A percentile compares a stretch with the other conserved stretches of the same genome.
Evolutionary conservation across 1,284 basidiomycete genomes (phyloP).

Genomic region (Ganoderma sp.): DNA sequence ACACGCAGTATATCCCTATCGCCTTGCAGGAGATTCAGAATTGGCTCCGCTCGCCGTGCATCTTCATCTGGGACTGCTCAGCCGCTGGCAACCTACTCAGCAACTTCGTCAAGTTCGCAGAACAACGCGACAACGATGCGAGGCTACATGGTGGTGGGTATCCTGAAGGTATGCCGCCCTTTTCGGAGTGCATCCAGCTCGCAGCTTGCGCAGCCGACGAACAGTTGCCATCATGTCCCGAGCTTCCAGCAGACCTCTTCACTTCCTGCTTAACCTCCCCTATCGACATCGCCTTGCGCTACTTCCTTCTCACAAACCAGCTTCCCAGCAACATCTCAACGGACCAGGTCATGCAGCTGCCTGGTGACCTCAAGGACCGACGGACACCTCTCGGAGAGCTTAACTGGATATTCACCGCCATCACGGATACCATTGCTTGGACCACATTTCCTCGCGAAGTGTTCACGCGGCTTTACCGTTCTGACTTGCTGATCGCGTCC

Average conservation of each 20-base stretch:
- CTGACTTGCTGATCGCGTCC: constrained; percentile 95
- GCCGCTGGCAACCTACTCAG: constrained; percentile 92
- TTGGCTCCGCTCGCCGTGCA: constrained; percentile 93
- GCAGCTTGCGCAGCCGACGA: constrained; percentile 95
- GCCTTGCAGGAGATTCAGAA: constrained; percentile 91
- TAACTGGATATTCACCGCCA: constrained; percentile 99
- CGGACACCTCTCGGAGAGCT: constrained; percentile 96
- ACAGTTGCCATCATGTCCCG: constrained; percentile 92
- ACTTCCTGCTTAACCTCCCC: constrained; percentile 98
- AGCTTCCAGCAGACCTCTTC: constrained; percentile 96
- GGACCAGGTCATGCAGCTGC: constrained; percentile 95
- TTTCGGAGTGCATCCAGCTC: constrained; percentile 92
- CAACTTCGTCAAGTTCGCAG: constrained; percentile 90
- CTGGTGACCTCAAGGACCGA: constrained; percentile 95
- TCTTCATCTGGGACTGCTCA: constrained; percentile 99
- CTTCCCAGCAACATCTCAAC: constrained; percentile 78
- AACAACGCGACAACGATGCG: constrained; percentile 84
- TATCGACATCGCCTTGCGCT: constrained; percentile 96
- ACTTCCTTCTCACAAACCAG: constrained; percentile 92
- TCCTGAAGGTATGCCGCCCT: constrained; percentile 69
- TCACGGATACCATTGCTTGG: constrained; percentile 99
- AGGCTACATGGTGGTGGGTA: constrained; percentile 64
- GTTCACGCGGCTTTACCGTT: constrained; percentile 94
- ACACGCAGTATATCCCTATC: constrained; percentile 98
- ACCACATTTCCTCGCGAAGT: constrained; percentile 93